These are phyloP conservation scores for Orbilia brochopaga DNA, from an alignment of 2,329 filamentous ascomycete species.

Conservation along the genomic window DNA sequence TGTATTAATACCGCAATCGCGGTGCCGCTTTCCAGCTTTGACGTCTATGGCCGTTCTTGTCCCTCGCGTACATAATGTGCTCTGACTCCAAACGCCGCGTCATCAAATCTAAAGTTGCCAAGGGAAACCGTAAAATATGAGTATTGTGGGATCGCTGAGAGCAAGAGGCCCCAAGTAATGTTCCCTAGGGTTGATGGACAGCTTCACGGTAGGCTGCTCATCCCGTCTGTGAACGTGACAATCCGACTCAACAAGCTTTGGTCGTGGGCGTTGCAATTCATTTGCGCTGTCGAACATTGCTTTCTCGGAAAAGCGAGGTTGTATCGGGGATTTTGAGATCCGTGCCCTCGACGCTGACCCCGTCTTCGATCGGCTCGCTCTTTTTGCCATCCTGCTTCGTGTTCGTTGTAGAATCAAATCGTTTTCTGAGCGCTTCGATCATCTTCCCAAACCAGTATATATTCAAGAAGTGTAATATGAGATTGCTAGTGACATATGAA, in stretches of 20 bases:
- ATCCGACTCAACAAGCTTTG: no score
- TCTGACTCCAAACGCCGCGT: no score
- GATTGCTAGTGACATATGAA: conserved; percentile 72
- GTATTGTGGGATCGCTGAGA: no score
- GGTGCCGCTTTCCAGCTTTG: no score
- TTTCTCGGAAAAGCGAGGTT: background rate
- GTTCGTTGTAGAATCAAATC: conserved; percentile 64
- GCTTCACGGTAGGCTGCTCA: background rate
- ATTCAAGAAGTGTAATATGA: conserved; percentile 76
- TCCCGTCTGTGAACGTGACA: background rate
- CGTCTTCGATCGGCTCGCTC: background rate
- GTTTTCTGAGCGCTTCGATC: conserved; percentile 77
- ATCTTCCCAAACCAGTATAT: conserved; percentile 88
- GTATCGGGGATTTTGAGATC: conserved; percentile 23
- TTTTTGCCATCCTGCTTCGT: background rate
- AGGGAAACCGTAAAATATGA: no score
- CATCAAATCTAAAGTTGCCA: no score
- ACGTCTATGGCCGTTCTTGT: no score
- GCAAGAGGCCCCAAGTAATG: no score
- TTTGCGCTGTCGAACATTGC: conserved; percentile 28
- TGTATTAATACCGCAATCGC: no score
- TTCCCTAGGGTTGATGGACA: no score
- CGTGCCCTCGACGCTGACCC: conserved; percentile 29
- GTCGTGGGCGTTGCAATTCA: background rate
- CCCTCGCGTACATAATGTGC: no score